Conservation (phyloP, 257 asterid genomes). For the Solanum rostratum region DNA sequence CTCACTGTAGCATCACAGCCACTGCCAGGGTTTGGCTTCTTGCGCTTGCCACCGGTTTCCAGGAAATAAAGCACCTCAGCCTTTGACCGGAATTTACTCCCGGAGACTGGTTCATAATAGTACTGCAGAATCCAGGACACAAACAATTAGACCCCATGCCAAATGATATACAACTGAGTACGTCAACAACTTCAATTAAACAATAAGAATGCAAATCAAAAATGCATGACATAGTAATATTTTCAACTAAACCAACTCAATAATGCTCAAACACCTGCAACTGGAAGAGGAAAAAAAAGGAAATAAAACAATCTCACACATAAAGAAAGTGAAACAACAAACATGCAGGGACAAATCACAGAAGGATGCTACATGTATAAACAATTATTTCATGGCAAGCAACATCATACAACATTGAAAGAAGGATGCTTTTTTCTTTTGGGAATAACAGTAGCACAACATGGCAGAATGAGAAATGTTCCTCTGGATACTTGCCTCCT, state of each 20-base stretch:
- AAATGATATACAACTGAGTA: not conserved
- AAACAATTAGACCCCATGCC: not conserved
- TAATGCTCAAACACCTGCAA: not conserved
- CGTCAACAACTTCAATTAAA: not conserved
- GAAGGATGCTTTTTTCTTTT: not conserved
- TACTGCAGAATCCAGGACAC: slow-evolving; percentile 14
- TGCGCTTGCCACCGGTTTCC: slow-evolving; percentile 21
- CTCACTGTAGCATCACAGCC: slow-evolving; percentile 2
- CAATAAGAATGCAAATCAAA: not conserved
- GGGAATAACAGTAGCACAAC: not conserved
- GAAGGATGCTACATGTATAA: not conserved
- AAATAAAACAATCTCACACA: not conserved
- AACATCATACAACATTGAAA: not conserved
- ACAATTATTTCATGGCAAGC: not conserved
- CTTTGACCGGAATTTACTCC: slow-evolving; percentile 22
- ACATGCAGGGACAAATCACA: not conserved
- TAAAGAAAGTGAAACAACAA: not conserved
- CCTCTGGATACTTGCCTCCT: not conserved
- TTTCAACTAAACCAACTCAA: not conserved
- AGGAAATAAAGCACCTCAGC: slow-evolving; percentile 23
- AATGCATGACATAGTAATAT: not conserved
- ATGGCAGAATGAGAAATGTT: not conserved
- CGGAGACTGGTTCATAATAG: slow-evolving; percentile 13
- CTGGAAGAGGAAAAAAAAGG: not conserved
- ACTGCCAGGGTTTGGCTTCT: slow-evolving; percentile 1